Conservation (phyloP, 2,329 filamentous ascomycete species). For the Sclerotiophoma versabilis region DNA sequence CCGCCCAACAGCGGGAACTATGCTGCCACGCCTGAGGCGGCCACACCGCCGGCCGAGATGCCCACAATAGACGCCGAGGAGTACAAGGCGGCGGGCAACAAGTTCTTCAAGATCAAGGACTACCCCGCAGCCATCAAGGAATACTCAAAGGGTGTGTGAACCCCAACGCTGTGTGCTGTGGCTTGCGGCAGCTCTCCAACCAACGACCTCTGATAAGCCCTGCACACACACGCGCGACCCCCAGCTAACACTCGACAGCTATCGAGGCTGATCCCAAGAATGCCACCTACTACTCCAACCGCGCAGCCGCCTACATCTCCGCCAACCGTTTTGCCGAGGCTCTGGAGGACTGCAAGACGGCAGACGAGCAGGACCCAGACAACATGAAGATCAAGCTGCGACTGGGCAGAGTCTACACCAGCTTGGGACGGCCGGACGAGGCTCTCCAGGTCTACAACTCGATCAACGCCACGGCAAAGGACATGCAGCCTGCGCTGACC, state of each 20-base stretch:
- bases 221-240: too few relatives aligned
- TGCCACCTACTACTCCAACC: slow-evolving; percentile 90
- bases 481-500: slow-evolving; percentile 79
- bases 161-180: background rate
- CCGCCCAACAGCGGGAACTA: slow-evolving; percentile 52
- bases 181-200: background rate
- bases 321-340: slow-evolving; percentile 80
- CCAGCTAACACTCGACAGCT: too few relatives aligned
- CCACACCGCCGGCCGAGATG: slow-evolving; percentile 50
- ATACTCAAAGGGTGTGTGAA: slow-evolving; percentile 84
- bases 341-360: slow-evolving; percentile 83
- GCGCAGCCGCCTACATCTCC: slow-evolving; percentile 92
- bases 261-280: slow-evolving; percentile 87
- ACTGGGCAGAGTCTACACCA: slow-evolving; percentile 88
- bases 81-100: slow-evolving; percentile 93
- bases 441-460: slow-evolving; percentile 82
- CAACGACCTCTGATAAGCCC: background rate
- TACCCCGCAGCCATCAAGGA: slow-evolving; percentile 88
- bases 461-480: slow-evolving; percentile 84
- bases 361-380: slow-evolving; percentile 81
- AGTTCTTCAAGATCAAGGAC: slow-evolving; percentile 94
- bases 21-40: slow-evolving; percentile 47
- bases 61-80: slow-evolving; percentile 81
- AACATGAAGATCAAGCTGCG: slow-evolving; percentile 90
- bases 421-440: slow-evolving; percentile 83